A percentile compares a stretch with the other conserved stretches of the same genome.
Conservation (phyloP, 768 basidiomycete genomes). For the Boletus huronensis region DNA sequence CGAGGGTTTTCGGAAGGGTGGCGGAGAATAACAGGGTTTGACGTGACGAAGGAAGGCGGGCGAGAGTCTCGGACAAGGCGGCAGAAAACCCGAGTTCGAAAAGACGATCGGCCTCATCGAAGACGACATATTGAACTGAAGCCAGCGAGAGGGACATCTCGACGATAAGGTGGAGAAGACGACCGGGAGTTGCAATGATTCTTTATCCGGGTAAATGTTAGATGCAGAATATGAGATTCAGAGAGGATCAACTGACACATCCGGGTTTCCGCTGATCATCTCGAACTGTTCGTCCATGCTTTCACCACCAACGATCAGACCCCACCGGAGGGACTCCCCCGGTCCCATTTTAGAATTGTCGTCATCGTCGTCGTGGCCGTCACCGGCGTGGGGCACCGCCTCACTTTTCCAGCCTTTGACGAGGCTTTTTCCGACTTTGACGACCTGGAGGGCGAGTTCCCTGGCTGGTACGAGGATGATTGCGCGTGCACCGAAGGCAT, state of each 20-base stretch:
- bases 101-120: conserved; percentile 96
- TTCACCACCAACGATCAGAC: conserved; percentile 93
- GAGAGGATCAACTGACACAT: conserved; percentile 63
- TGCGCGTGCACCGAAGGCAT: conserved; percentile 79
- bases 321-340: conserved; percentile 76
- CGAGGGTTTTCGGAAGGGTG: conserved; percentile 90
- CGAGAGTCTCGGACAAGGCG: conserved; percentile 86
- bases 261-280: conserved; percentile 90
- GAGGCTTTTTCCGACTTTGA: conserved; percentile 95
- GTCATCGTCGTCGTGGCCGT: conserved; percentile 47
- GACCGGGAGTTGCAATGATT: conserved; percentile 96
- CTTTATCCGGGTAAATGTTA: conserved; percentile 39
- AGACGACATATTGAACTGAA: conserved; percentile 85
- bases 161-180: conserved; percentile 91
- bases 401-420: conserved; percentile 71
- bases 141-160: conserved; percentile 95
- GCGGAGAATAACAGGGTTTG: conserved; percentile 97
- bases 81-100: conserved; percentile 98
- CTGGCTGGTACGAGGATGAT: conserved; percentile 89
- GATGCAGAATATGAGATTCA: conserved; percentile 2
- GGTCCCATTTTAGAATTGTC: conserved; percentile 46
- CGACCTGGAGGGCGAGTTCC: conserved; percentile 89
- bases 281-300: conserved; percentile 95
- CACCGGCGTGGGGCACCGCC: conserved; percentile 69
- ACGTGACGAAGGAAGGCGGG: conserved; percentile 79